Conservation (phyloP, 371 early-diverging fungal genomes). For the Lichtheimia ornata region DNA sequence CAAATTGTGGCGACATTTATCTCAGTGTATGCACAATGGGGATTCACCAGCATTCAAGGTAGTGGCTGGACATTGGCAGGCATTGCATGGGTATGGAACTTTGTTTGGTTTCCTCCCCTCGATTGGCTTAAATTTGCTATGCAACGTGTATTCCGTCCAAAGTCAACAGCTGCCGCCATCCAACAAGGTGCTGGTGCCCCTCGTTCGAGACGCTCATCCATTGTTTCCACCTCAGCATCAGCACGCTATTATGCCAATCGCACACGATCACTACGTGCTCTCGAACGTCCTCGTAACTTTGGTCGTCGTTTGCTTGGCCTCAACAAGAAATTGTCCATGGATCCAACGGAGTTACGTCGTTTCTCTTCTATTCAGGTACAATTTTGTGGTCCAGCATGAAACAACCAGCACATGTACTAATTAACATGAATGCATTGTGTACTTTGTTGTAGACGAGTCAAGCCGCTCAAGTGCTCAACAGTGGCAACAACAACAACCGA, state of each 20-base stretch:
- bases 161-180: conserved; percentile 3
- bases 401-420: neutral
- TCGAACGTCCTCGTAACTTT: conserved; percentile 42
- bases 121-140: conserved; percentile 78
- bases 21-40: conserved; percentile 60
- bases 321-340: conserved; percentile 40
- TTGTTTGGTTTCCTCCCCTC: conserved; percentile 74
- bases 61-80: conserved; percentile 60
- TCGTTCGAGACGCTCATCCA: conserved; percentile 33
- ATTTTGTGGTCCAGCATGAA: neutral
- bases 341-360: conserved; percentile 56
- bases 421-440: neutral
- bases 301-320: conserved; percentile 32
- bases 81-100: conserved; percentile 79
- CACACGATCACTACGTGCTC: conserved; percentile 40
- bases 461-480: conserved; percentile 11
- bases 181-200: neutral
- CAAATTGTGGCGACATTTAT: conserved; percentile 58
- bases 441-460: conserved; percentile 8
- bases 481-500: neutral
- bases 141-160: conserved; percentile 55
- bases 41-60: conserved; percentile 51
- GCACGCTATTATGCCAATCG: conserved; percentile 49
- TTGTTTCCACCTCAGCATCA: conserved; percentile 33
- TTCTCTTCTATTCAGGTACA: conserved; percentile 44